Conservation (phyloP, 1,284 basidiomycete species). For the Volvariella volvacea region DNA sequence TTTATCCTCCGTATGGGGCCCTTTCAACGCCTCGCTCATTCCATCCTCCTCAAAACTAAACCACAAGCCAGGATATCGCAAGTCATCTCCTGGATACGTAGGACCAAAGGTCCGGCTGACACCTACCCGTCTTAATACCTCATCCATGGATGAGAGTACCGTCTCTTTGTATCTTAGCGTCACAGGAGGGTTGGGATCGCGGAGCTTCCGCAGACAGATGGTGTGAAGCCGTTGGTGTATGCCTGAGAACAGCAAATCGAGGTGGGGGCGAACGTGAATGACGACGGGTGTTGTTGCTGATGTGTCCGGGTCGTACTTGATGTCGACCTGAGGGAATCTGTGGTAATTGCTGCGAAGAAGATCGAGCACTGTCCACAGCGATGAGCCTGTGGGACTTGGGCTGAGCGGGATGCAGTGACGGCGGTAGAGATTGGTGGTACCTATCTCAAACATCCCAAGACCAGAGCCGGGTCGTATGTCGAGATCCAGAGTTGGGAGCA, state of each 20-base stretch:
- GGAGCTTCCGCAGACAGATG: conserved; percentile 61
- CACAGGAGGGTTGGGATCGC: conserved; percentile 56
- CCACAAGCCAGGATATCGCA: conserved; percentile 78
- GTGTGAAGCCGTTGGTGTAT: conserved; percentile 71
- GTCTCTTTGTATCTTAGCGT: conserved; percentile 65
- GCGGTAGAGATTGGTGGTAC: conserved; percentile 25
- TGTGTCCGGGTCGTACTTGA: conserved; percentile 76
- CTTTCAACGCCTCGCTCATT: conserved; percentile 43
- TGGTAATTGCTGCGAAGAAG: conserved; percentile 55
- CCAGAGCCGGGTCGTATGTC: conserved; percentile 75
- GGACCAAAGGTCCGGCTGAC: conserved; percentile 78
- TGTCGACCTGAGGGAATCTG: conserved; percentile 73
- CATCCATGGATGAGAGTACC: conserved; percentile 51
- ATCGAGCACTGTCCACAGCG: conserved; percentile 77
- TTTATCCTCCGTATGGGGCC: conserved; percentile 45
- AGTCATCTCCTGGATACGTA: conserved; percentile 73
- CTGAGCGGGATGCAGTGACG: neutral
- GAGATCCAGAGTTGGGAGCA: conserved; percentile 65
- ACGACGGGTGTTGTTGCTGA: conserved; percentile 70
- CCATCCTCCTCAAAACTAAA: conserved; percentile 74
- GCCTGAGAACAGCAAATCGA: conserved; percentile 76
- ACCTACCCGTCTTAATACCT: conserved; percentile 55
- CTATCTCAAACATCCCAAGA: conserved; percentile 74
- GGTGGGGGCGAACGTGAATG: conserved; percentile 69
- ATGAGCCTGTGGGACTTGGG: conserved; percentile 48